A percentile compares a stretch with the other conserved stretches of the same genome.
Conservation (phyloP, 2,329 filamentous ascomycete genomes). For the Talaromyces atroroseus region DNA sequence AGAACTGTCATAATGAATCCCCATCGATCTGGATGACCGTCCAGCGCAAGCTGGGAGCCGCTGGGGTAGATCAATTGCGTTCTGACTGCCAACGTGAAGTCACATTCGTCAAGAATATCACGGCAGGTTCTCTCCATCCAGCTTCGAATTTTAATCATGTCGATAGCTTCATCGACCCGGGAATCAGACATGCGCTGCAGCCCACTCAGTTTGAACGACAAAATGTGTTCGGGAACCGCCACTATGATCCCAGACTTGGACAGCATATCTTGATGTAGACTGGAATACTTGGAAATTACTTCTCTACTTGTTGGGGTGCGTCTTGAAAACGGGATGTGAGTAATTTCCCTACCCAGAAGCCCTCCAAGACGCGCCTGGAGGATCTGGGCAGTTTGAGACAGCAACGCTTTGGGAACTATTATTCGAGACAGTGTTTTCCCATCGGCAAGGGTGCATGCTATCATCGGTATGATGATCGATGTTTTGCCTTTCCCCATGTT, state of each 20-base stretch:
- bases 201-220: conserved; percentile 61
- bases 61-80: conserved; percentile 56
- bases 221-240: conserved; percentile 57
- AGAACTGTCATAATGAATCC: conserved; percentile 40
- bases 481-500: conserved; percentile 67
- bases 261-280: conserved; percentile 41
- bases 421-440: conserved; percentile 47
- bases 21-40: conserved; percentile 53
- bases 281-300: conserved; percentile 28
- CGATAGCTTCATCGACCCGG: conserved; percentile 38
- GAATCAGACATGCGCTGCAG: conserved; percentile 53
- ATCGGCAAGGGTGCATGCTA: conserved; percentile 52
- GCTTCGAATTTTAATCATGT: conserved; percentile 48
- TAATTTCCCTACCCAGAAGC: conserved; percentile 50
- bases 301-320: conserved; percentile 30
- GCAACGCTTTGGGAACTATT: conserved; percentile 59
- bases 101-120: conserved; percentile 62
- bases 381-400: conserved; percentile 56
- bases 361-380: conserved; percentile 53
- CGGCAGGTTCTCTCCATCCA: conserved; percentile 48
- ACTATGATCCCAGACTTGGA: conserved; percentile 48
- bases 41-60: conserved; percentile 45
- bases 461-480: conserved; percentile 64
- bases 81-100: conserved; percentile 49
- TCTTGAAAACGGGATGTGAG: conserved; percentile 56